Evolutionary conservation across 164 flowering plant genomes (phyloP).

Genomic region (Warburgia ugandensis): DNA sequence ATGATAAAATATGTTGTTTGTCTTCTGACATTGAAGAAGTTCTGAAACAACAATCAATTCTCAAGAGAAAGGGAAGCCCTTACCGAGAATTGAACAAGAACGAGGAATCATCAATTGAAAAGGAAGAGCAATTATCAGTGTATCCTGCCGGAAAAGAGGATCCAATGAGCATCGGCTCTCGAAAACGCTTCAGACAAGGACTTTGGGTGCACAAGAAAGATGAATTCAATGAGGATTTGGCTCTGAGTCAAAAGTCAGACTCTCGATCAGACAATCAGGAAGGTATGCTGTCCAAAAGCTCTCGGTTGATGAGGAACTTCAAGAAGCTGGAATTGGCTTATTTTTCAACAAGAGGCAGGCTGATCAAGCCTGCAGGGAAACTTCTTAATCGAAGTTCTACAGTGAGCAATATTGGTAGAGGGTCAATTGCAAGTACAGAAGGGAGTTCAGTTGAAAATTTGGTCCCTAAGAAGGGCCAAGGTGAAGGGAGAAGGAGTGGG

Average conservation of each 20-base stretch:
- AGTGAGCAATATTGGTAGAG: conserved; percentile 46
- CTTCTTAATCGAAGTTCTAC: conserved; percentile 29
- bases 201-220: conserved; percentile 18
- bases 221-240: conserved; percentile 29
- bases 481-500: conserved; percentile 37
- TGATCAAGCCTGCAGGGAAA: conserved; percentile 27
- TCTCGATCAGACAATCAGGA: conserved; percentile 26
- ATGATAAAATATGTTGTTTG: conserved; percentile 46
- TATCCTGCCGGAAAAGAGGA: conserved; percentile 23
- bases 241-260: conserved; percentile 27
- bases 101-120: conserved; percentile 22
- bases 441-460: conserved; percentile 69
- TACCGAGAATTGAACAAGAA: conserved; percentile 26
- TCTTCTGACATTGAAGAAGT: conserved; percentile 84
- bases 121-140: conserved; percentile 7
- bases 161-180: conserved; percentile 36
- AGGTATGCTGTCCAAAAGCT: conserved; percentile 37
- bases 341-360: conserved; percentile 58
- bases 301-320: conserved; percentile 80
- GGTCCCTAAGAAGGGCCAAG: conserved; percentile 30
- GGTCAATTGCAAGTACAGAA: conserved; percentile 51
- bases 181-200: conserved; percentile 52
- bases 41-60: conserved; percentile 36
- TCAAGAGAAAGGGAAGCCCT: conserved; percentile 30
- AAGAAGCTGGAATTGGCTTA: conserved; percentile 85